Conservation (phyloP, 1,139 yeast genomes). For the Candida gigantensis region DNA sequence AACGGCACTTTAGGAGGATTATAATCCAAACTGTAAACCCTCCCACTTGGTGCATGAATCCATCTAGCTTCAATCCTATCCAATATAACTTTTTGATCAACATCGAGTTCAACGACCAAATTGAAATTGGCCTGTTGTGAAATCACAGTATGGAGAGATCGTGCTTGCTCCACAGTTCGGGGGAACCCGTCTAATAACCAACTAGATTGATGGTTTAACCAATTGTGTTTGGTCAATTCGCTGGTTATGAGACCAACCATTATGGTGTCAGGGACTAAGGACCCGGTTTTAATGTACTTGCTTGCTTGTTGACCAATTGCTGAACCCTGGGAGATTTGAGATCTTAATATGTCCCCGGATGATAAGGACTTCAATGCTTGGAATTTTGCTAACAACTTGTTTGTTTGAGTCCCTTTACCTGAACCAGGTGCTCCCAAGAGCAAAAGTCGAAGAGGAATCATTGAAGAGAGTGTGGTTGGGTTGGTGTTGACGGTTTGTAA, state of each 20-base stretch:
- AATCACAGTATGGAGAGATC: constrained; percentile 52
- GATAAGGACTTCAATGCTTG: constrained; percentile 59
- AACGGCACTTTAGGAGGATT: constrained; percentile 87
- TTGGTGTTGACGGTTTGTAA: too few relatives aligned
- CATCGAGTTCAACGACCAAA: constrained; percentile 79
- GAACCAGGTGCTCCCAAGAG: constrained; percentile 93
- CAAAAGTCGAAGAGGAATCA: constrained; percentile 60
- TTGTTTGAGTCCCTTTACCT: constrained; percentile 89
- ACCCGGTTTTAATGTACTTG: constrained; percentile 58
- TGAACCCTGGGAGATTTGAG: constrained; percentile 59
- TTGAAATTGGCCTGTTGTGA: constrained; percentile 49
- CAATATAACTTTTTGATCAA: constrained; percentile 75
- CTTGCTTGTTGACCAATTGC: constrained; percentile 61
- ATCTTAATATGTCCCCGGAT: constrained; percentile 81
- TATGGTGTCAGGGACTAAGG: constrained; percentile 68
- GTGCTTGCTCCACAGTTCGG: constrained; percentile 73
- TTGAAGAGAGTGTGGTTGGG: constrained; percentile 1
- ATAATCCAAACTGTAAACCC: constrained; percentile 82
- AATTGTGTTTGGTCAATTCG: constrained; percentile 45
- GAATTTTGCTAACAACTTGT: constrained; percentile 57
- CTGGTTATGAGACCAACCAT: constrained; percentile 61
- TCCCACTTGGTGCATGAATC: constrained; percentile 81
- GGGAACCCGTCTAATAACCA: constrained; percentile 96
- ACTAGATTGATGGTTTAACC: constrained; percentile 49
- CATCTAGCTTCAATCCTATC: constrained; percentile 83